Percentiles rank a stretch among this genome's conserved stretches.
Evolutionary conservation across 306 rosid species (phyloP).

Genomic region (Boehmeria nivea): DNA sequence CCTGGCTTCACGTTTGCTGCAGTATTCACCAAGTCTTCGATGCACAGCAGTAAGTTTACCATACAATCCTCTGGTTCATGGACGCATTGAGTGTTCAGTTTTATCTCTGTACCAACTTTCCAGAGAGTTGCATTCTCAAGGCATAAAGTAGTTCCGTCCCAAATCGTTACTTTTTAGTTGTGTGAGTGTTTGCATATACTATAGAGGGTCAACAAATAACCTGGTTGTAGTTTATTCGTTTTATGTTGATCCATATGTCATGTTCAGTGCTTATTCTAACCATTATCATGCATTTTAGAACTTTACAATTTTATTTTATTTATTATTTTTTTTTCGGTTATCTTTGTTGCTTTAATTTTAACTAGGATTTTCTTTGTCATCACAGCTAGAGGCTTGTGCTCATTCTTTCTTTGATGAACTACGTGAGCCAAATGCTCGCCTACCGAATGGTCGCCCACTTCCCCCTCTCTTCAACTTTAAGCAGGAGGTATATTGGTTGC

Average conservation of each 20-base stretch:
- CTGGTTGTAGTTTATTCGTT: too few species aligned
- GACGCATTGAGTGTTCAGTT: too few species aligned
- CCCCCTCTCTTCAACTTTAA: conserved; percentile 88
- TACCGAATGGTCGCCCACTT: conserved; percentile 76
- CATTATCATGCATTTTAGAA: too few species aligned
- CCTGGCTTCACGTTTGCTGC: conserved; percentile 84
- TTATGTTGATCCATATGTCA: too few species aligned
- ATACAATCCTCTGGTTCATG: too few species aligned
- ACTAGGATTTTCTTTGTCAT: conserved; percentile 21
- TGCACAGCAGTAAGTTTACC: conserved; percentile 77
- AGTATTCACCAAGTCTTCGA: conserved; percentile 92
- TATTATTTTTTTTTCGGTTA: background rate
- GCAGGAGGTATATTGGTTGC: conserved; percentile 70
- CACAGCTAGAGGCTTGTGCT: conserved; percentile 89
- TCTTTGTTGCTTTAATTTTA: background rate
- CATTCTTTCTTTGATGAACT: conserved; percentile 96
- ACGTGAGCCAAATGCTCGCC: conserved; percentile 76
- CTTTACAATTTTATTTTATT: background rate
- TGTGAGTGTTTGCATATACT: too few species aligned
- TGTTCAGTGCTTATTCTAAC: too few species aligned
- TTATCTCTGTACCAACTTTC: too few species aligned
- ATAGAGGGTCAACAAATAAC: too few species aligned
- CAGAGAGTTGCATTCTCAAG: too few species aligned
- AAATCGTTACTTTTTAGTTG: too few species aligned
- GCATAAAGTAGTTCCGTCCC: too few species aligned